Percentiles rank a stretch among this genome's conserved stretches.
These are phyloP conservation scores for Arthrobotrys megalospora DNA, from an alignment of 2,329 filamentous ascomycete genomes.

Conservation along the genomic window DNA sequence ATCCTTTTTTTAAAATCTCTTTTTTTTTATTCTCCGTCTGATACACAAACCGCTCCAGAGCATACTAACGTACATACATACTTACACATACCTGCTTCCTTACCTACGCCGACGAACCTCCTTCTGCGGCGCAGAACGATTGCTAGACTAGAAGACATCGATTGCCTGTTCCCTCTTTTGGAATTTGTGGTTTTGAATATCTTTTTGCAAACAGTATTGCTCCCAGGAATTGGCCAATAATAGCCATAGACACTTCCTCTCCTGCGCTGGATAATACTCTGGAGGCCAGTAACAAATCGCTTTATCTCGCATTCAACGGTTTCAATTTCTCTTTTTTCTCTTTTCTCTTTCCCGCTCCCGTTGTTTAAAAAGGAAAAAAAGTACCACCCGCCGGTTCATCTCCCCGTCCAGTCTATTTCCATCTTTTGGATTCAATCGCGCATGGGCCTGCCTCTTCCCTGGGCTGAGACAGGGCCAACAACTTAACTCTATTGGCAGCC, in stretches of 20 bases:
- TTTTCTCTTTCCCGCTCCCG: slow-evolving; percentile 43
- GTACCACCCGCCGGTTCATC: slow-evolving; percentile 17
- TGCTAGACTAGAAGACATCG: slow-evolving; percentile 54
- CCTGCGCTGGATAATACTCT: slow-evolving; percentile 21
- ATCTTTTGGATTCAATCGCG: slow-evolving; percentile 50
- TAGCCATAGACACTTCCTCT: slow-evolving; percentile 35
- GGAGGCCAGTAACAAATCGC: slow-evolving; percentile 6
- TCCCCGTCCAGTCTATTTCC: slow-evolving; percentile 54
- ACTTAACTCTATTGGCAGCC: slow-evolving; percentile 55
- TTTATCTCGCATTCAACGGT: slow-evolving; percentile 7
- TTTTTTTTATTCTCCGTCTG: slow-evolving; percentile 26
- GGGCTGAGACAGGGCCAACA: slow-evolving; percentile 60
- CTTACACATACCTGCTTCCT: slow-evolving; percentile 3
- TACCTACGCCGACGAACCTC: slow-evolving; percentile 50
- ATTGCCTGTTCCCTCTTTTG: slow-evolving; percentile 6
- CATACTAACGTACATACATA: slow-evolving; percentile 18
- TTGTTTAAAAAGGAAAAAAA: slow-evolving; percentile 2
- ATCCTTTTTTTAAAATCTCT: not conserved
- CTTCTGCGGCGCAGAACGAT: slow-evolving; percentile 56
- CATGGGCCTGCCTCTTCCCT: slow-evolving; percentile 61
- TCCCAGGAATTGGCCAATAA: slow-evolving; percentile 53
- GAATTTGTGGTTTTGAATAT: slow-evolving; percentile 25
- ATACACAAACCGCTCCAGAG: slow-evolving; percentile 45
- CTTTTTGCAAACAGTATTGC: slow-evolving; percentile 23
- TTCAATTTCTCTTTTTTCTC: slow-evolving; percentile 18